These are phyloP conservation scores for Verticillium nonalfalfae DNA, from an alignment of 2,329 filamentous ascomycete genomes.

Conservation along the genomic window DNA sequence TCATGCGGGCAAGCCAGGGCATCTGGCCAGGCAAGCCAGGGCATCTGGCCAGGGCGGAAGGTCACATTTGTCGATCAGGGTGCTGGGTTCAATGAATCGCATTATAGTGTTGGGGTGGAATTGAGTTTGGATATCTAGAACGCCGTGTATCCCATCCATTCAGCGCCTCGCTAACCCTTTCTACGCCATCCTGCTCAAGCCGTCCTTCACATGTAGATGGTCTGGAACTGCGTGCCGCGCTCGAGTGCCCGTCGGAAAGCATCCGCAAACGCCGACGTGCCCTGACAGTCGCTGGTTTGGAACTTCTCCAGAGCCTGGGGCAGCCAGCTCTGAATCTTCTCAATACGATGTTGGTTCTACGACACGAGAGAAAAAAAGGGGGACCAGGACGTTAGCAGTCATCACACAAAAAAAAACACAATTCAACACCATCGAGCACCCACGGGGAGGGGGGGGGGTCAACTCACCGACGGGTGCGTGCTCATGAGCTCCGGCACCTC, in stretches of 20 bases:
- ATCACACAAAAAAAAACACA: background rate
- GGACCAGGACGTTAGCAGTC: background rate
- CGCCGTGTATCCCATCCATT: background rate
- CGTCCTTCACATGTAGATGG: background rate
- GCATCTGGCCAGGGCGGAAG: no score
- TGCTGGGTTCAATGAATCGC: no score
- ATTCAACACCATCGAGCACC: background rate
- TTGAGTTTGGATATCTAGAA: background rate
- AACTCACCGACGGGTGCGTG: constrained; percentile 66
- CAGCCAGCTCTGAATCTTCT: constrained; percentile 60
- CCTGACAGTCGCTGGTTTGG: constrained; percentile 45
- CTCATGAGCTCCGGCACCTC: constrained; percentile 65
- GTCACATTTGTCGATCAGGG: no score
- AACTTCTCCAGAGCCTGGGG: constrained; percentile 49
- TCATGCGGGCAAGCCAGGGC: background rate
- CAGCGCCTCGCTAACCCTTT: background rate
- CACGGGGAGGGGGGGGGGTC: background rate
- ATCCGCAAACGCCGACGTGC: constrained; percentile 45
- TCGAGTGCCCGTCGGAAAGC: constrained; percentile 43
- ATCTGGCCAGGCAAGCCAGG: background rate
- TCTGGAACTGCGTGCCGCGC: constrained; percentile 15
- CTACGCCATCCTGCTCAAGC: background rate
- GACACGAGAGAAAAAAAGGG: constrained; percentile 8
- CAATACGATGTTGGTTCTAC: constrained; percentile 55
- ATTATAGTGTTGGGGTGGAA: background rate